Conservation (phyloP, 441 rosid species). For the Adansonia madagascariensis region DNA sequence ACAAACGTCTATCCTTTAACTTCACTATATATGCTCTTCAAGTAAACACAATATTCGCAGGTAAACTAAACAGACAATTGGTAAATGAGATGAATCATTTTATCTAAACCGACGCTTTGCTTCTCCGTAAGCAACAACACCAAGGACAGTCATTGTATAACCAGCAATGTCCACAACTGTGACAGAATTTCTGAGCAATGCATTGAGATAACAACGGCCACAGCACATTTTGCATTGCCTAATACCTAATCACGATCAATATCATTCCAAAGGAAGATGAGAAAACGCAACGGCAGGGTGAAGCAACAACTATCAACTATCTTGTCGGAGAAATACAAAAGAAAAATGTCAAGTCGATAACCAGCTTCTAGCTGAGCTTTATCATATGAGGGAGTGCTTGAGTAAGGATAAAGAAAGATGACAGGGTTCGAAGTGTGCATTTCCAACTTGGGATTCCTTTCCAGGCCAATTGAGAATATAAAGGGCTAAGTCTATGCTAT, state of each 20-base stretch:
- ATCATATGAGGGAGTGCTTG: neutral
- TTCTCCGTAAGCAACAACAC: slow-evolving; percentile 90
- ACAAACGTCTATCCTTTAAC: slow-evolving; percentile 22
- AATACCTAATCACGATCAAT: slow-evolving; percentile 57
- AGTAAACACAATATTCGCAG: slow-evolving; percentile 2
- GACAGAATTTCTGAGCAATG: slow-evolving; percentile 80
- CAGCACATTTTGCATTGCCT: slow-evolving; percentile 98
- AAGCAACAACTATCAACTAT: neutral
- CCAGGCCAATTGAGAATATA: neutral
- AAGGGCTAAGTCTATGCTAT: neutral
- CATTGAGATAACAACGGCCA: slow-evolving; percentile 85
- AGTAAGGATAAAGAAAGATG: neutral
- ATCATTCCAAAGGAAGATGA: slow-evolving; percentile 20
- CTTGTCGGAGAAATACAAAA: neutral
- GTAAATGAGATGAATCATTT: slow-evolving; percentile 14
- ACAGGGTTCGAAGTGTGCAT: neutral
- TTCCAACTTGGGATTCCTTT: neutral
- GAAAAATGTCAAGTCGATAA: neutral
- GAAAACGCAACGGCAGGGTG: slow-evolving; percentile 5
- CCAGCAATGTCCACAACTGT: slow-evolving; percentile 83
- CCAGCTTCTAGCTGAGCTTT: neutral
- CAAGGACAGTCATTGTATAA: slow-evolving; percentile 73
- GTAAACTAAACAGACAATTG: neutral
- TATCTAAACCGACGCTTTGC: slow-evolving; percentile 75
- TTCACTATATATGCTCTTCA: slow-evolving; percentile 20